Evolutionary conservation across 2,329 filamentous ascomycete genomes (phyloP).

Genomic region (Shiraia bambusicola): DNA sequence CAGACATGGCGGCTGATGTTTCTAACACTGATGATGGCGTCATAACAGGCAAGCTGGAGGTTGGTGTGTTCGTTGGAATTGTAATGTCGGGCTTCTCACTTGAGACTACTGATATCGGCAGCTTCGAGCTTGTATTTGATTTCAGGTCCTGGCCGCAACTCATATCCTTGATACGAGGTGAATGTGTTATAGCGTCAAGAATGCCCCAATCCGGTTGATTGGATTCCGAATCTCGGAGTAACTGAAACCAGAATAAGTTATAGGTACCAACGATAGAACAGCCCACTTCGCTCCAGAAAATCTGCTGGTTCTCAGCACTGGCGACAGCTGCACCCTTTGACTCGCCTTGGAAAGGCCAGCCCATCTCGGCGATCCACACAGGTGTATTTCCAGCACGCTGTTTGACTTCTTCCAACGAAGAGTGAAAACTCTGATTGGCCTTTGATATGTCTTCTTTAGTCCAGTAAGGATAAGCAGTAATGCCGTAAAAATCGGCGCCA

Average conservation of each 20-base stretch:
- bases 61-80: not conserved
- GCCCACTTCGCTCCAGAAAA: slow-evolving; percentile 34
- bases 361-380: slow-evolving; percentile 42
- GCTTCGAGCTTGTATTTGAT: slow-evolving; percentile 2
- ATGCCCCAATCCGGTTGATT: slow-evolving; percentile 31
- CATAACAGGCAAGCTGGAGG: not conserved
- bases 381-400: slow-evolving; percentile 21
- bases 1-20: not conserved
- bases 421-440: slow-evolving; percentile 42
- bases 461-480: slow-evolving; percentile 41
- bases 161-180: slow-evolving; percentile 23
- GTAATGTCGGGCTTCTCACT: not conserved
- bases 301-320: slow-evolving; percentile 24
- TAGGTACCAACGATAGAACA: slow-evolving; percentile 34
- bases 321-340: slow-evolving; percentile 15
- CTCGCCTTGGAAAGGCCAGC: slow-evolving; percentile 30
- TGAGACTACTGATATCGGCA: not conserved
- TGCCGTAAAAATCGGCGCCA: slow-evolving; percentile 36
- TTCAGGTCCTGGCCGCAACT: slow-evolving; percentile 13
- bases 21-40: not conserved
- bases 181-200: slow-evolving; percentile 15
- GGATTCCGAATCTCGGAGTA: slow-evolving; percentile 25
- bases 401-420: slow-evolving; percentile 22
- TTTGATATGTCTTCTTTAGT: slow-evolving; percentile 32
- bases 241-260: slow-evolving; percentile 39